Percentiles rank a stretch among this genome's conserved stretches.
Evolutionary conservation across 495 filamentous ascomycete species (phyloP).

Genomic region (Penicillium dipodomyicola): DNA sequence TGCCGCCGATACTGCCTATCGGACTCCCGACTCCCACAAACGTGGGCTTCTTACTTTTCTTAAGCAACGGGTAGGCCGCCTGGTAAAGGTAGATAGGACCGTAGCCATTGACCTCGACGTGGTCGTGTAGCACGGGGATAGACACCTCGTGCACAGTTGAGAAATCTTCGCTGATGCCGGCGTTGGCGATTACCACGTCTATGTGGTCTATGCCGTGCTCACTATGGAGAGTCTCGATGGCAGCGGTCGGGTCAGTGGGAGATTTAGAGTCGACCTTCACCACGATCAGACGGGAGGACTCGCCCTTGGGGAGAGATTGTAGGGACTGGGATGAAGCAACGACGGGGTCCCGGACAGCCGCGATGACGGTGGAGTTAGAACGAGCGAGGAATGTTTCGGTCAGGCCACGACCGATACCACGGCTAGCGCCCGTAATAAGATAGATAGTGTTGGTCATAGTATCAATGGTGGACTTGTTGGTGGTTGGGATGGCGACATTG

Average conservation of each 20-base stretch:
- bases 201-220: slow-evolving; percentile 35
- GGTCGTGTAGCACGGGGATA: slow-evolving; percentile 25
- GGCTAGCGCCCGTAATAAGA: slow-evolving; percentile 40
- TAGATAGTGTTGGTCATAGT: slow-evolving; percentile 24
- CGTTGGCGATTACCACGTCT: slow-evolving; percentile 54
- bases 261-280: slow-evolving; percentile 43
- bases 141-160: slow-evolving; percentile 20
- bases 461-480: background rate
- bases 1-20: slow-evolving; percentile 7
- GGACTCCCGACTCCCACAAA: slow-evolving; percentile 13
- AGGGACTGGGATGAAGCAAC: slow-evolving; percentile 28
- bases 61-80: slow-evolving; percentile 29
- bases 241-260: slow-evolving; percentile 23
- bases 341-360: slow-evolving; percentile 39
- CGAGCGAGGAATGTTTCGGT: slow-evolving; percentile 36
- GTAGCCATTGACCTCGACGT: slow-evolving; percentile 21
- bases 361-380: slow-evolving; percentile 49
- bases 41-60: slow-evolving; percentile 32
- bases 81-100: slow-evolving; percentile 27
- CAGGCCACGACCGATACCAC: slow-evolving; percentile 50
- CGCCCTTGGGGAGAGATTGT: slow-evolving; percentile 25
- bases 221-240: slow-evolving; percentile 24
- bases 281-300: slow-evolving; percentile 36
- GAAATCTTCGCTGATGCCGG: slow-evolving; percentile 32
- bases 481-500: background rate